Evolutionary conservation across 164 flowering plant species (phyloP), one percentile per base, ranked within the genome.

Genomic region (Vitis riparia): DNA sequence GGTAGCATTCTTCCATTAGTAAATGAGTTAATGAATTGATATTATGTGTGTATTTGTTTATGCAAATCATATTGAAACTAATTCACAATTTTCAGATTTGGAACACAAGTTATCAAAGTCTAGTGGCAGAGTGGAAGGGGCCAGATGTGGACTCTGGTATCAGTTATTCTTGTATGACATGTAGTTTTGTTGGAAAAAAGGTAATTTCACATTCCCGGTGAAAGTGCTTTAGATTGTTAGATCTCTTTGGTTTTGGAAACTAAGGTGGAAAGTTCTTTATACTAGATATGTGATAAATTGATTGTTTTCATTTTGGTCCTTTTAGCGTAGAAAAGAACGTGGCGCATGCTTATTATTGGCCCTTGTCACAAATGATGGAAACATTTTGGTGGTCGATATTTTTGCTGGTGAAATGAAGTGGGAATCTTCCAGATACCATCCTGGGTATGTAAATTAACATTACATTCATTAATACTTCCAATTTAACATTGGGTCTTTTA

Each of bases 101-200:
- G 84, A 73, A 59, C 70, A 81, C 87, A 17, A 60, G 57, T 53
- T 58, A 68, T 73, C 83, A 80, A 71, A 70, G 60, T 55, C 71
- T 77, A 58, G 72, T 81, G 59, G 77, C 77, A 3, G 83, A 81
- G 61, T 81, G 83, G 77, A 79, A 73, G 63, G 70, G 63, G 48
- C 52, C 75, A 13, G 62, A 73, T 73, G 78, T 13, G 16, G 67
- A 71, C 8, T 47, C 53, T 30, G 57, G 51, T 44, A 32, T 32
- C 10, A 29, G 37, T 27, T 77, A 68, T 74, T 72, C 85, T 19
- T 81, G 81, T 58, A 63, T 81, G 76, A 75, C 77, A 23, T 79
- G 83, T 50, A 68, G 71, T 68, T 74, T 68, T 59, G 30, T 74
- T n/a, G 78, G 80, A 29, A 83, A 79, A 73, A 83, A 83, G 83